Base-by-base conservation (phyloP, 306 rosid species). In the Rosa persica region DNA sequence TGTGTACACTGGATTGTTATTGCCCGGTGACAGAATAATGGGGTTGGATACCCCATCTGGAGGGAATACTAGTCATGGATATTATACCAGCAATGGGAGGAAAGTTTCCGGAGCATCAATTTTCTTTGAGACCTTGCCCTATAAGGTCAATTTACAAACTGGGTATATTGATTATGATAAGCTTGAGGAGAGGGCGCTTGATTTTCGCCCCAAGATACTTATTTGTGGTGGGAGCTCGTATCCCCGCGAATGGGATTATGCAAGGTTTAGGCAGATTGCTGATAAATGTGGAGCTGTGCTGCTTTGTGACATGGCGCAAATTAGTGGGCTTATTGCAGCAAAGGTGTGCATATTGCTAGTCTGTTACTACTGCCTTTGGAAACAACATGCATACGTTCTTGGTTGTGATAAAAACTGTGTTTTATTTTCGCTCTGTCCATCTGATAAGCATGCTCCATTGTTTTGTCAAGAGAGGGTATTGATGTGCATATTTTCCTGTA, bases 41-140 rank as follows among this genome's bases (percentile, higher is more conserved):
- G 98, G 97, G 76, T 76, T 94, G 87, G 98, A 94, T 81, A 89
- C 98, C 5, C 98, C 98, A 3, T 92, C 97, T 5, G 98, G 98
- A 81, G 98, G 98, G 81, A 93, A 94, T 64, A 91, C 97, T 25
- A 94, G 98, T 72, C 97, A 94, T 68, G 98, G 98, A 1, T 94
- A 89, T 80, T 94, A 87, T 76, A 89, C 95, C 15, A 97, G 95
- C 0, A 92, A 85, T 77, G 98, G 97, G 75, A 92, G 89, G 86
- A 94, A 92, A 48, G 92, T 92, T 80, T 90, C 98, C 0, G 92
- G 91, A 60, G 92, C 98, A 0, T 94, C 98, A 0, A 94, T 92
- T 74, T 94, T 94, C 87, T 94, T 94, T 55, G 97, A 94, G 89
- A 94, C 95, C 67, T 83, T 94, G 54, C 90, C 98, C 0, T 94